A percentile compares a stretch with the other conserved stretches of the same genome.
phyloP scores from a whole-genome alignment of 441 rosid species.

The Pelargonium myrrhifolium region DNA sequence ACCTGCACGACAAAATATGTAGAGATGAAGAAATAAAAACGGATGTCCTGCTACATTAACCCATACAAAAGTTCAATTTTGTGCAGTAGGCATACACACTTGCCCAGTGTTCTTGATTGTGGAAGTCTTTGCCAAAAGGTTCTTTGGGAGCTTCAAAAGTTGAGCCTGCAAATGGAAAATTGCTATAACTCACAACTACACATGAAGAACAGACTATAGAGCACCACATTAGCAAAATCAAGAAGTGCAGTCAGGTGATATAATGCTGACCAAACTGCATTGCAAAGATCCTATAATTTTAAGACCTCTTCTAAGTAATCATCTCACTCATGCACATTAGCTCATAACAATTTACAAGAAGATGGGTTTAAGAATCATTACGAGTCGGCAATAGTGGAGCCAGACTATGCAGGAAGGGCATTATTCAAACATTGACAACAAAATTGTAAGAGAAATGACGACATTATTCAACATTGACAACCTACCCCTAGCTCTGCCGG shows the following conservation, averaged over 20 bases:
- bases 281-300: background rate
- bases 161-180: conserved; percentile 31
- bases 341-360: background rate
- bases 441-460: too few species aligned
- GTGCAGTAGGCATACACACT: conserved; percentile 25
- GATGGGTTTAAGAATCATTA: background rate
- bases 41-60: background rate
- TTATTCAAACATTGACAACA: too few species aligned
- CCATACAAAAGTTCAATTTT: background rate
- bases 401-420: too few species aligned
- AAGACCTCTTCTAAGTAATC: background rate
- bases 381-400: too few species aligned
- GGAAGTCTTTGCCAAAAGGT: conserved; percentile 45
- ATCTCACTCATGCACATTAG: background rate
- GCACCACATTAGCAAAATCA: background rate
- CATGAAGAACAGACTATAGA: background rate
- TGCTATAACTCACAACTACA: too few species aligned
- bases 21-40: background rate
- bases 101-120: conserved; percentile 50
- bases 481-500: too few species aligned
- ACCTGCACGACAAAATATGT: conserved; percentile 29
- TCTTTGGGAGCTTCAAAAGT: conserved; percentile 52
- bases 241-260: background rate
- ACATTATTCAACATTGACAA: too few species aligned
- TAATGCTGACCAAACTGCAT: background rate